Percentiles rank a stretch among this genome's conserved stretches.
Conservation (phyloP, 2,329 filamentous ascomycete species). For the Malbranchea cinnamomea region DNA sequence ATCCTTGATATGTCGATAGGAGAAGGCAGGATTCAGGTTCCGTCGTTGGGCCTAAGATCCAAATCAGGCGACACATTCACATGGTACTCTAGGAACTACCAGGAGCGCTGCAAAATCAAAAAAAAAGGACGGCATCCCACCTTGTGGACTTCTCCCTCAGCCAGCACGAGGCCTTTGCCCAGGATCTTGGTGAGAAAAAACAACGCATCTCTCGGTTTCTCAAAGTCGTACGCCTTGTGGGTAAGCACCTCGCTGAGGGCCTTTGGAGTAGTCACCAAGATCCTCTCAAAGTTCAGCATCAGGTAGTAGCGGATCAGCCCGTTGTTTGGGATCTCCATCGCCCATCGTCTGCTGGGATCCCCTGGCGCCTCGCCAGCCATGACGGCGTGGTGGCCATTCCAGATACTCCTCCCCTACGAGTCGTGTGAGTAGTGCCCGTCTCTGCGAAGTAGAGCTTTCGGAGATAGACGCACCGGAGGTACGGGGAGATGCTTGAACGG, state of each 20-base stretch:
- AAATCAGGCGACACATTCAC: neutral
- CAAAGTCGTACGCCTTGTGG: conserved; percentile 54
- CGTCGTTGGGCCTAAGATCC: conserved; percentile 50
- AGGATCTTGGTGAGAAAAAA: conserved; percentile 21
- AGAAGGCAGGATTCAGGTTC: conserved; percentile 66
- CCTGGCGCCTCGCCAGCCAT: conserved; percentile 28
- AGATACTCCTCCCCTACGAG: conserved; percentile 24
- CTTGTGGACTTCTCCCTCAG: conserved; percentile 86
- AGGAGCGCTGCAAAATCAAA: neutral
- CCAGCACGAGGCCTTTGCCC: conserved; percentile 43
- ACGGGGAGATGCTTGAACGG: conserved; percentile 43
- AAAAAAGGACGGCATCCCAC: conserved; percentile 16
- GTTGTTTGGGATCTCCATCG: conserved; percentile 47
- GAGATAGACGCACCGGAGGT: conserved; percentile 28
- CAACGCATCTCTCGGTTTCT: conserved; percentile 42
- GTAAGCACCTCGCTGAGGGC: conserved; percentile 56
- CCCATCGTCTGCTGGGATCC: conserved; percentile 32
- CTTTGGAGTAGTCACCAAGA: conserved; percentile 48
- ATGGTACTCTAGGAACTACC: neutral
- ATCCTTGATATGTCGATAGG: conserved; percentile 73
- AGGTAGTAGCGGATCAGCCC: conserved; percentile 54
- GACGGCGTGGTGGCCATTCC: conserved; percentile 30
- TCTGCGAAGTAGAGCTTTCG: neutral
- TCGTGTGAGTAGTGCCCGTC: conserved; percentile 2
- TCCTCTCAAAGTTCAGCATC: conserved; percentile 46